Base-by-base conservation (phyloP, 441 rosid species). In the Bocquillonia castaneifolia region DNA sequence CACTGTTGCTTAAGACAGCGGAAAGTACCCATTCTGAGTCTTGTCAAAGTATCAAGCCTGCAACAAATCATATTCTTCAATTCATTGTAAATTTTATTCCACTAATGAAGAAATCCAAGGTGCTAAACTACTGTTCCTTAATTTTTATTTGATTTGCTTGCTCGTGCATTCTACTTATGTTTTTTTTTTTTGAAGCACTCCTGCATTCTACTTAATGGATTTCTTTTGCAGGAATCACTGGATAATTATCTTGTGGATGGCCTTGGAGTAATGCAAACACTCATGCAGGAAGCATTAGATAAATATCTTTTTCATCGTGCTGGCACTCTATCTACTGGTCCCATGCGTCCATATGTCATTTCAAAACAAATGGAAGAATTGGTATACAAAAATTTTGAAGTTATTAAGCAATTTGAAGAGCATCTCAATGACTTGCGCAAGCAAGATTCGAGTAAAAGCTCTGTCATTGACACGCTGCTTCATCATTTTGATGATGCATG, bases 101-200 rank as follows among this genome's bases (percentile, higher is more conserved):
- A 36, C 59, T 81, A 67, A 69, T 88, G 37, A 81, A 70, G 63
- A 78, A 75, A 78, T 81, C 97, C 15, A 92, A 95, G 99, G 99
- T 92, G 75, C 66, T 57, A 63, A 66, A 68, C 44, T 20, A 64
- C 73, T 73, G n/a, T 48, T 70, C 44, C 61, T 8, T 68, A 18
- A 72, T 72, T 15, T 37, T 45, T 53, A 31, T 51, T 17, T 63
- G 55, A 72, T 42, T 14, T 51, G 29, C 28, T 23, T 42, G 51
- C 39, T 75, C 36, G 78, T 67, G 76, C 76, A 53, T 58, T 62
- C 42, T 72, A 75, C 77, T 82, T 45, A 80, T n/a, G n/a, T n/a
- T n/a, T n/a, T n/a, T n/a, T n/a, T n/a, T n/a, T n/a, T n/a, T n/a
- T n/a, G n/a, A n/a, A n/a, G n/a, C n/a, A n/a, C n/a, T 75, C 36